phyloP scores from a whole-genome alignment of 2,329 filamentous ascomycete genomes.

The Alternaria longipes region DNA sequence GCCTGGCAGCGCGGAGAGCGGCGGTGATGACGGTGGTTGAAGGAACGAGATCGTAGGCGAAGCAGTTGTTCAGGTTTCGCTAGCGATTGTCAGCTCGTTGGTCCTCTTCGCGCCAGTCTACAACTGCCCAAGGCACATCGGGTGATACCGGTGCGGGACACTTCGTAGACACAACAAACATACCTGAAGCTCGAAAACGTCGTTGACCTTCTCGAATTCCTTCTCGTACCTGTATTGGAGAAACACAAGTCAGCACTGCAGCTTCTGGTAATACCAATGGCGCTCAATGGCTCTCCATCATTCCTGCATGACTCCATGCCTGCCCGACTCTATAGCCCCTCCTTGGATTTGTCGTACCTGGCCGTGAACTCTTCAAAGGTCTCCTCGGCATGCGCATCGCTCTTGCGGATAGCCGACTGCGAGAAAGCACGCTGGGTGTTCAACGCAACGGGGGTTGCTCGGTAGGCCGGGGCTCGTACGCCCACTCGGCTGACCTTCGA shows the following conservation, averaged over 20 bases:
- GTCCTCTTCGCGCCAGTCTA: neutral
- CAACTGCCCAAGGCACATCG: constrained; percentile 19
- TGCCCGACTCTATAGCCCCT: constrained; percentile 25
- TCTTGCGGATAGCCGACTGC: constrained; percentile 57
- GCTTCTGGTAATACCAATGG: constrained; percentile 30
- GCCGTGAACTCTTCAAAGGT: constrained; percentile 98
- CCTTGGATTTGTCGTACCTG: constrained; percentile 70
- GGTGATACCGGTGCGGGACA: constrained; percentile 26
- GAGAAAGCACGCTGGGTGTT: constrained; percentile 57
- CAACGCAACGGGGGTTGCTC: constrained; percentile 45
- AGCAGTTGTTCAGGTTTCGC: constrained; percentile 99
- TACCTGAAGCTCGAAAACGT: constrained; percentile 99
- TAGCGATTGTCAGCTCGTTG: constrained; percentile 51
- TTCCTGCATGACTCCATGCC: constrained; percentile 26
- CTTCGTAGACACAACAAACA: constrained; percentile 41
- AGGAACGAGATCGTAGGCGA: constrained; percentile 99
- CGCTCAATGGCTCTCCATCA: constrained; percentile 40
- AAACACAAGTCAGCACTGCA: constrained; percentile 38
- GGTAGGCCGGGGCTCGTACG: constrained; percentile 47
- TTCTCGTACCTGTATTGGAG: constrained; percentile 84
- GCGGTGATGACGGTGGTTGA: constrained; percentile 89
- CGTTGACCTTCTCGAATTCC: constrained; percentile 96
- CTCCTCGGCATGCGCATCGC: constrained; percentile 82
- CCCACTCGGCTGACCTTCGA: constrained; percentile 47
- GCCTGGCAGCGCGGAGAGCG: constrained; percentile 89